Evolutionary conservation across 352 stramenopile genomes (phyloP), one percentile per base, ranked within the genome.

Genomic region (Phytopythium delawarense): DNA sequence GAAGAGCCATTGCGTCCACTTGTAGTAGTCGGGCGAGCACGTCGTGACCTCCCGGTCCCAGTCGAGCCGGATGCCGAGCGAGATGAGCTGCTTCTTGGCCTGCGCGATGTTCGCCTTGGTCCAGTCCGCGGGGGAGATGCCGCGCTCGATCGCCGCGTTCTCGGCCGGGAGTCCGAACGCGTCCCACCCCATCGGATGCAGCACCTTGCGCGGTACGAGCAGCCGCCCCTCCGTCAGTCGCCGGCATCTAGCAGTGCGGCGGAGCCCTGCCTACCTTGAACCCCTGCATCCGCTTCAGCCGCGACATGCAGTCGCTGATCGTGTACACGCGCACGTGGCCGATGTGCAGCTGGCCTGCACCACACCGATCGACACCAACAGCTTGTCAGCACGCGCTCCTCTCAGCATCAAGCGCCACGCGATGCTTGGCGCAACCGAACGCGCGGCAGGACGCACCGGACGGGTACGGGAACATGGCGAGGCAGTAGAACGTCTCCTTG

Each of bases 1-100:
- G 69, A 99, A 99, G 44, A 99, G 90, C 97, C 97, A 99, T 74
- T 99, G 98, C 20, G 98, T 99, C 97, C 98, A 99, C 72, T 97
- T 97, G 65, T 99, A 98, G 78, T 99, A 99, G 46, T 97, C 89
- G 9, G 92, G 68, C 59, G 98, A 79, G 48, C 97, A 99, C 30
- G 98, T 99, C 11, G 95, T 96, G 48, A 99, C 70, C 67, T 99
- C 98, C 11, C 87, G 81, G 30, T 98, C 88, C 98, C 98, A 99
- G 84, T 99, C 94, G 69, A 99, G 98, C 13, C 70, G 84, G 63
- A 99, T 99, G 11, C 97, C 97, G 20, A 99, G 83, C 63, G 89
- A 89, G 76, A 98, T 79, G 46, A 99, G 84, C 72, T 99, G 97
- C 45, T 79, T 62, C 73, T 98, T 98, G 62, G 98, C 98, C 66